Evolutionary conservation across 805 yeast species (phyloP), one percentile per base, ranked within the genome.

Genomic region (Blastobotrys parvus): DNA sequence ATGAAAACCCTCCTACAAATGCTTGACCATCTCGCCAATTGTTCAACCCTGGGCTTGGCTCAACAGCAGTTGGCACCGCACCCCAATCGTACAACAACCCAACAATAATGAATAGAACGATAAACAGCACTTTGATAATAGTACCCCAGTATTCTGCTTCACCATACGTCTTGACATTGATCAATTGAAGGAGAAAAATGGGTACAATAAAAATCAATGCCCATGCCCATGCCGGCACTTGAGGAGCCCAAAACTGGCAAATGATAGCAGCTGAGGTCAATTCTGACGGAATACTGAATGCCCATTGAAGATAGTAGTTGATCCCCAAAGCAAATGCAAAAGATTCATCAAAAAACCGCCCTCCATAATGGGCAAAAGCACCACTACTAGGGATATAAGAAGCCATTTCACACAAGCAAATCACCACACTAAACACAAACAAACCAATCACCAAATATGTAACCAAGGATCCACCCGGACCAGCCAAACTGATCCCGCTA

Each of bases 81-180:
- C 82, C 82, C 42, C 71, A 77, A 50, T 75, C 75, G 39, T 69
- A 75, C 40, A 55, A 47, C 18, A 75, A 58, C 20, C 80, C 82
- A 22, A 74, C 57, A 46, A 78, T 73, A 45, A 76, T 64, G 58
- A 77, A 78, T 22, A 87, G 86, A 19, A 77, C 54, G 54, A 82
- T 72, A 35, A 82, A 72, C 42, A 80, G 46, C 34, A 82, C 75
- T 59, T 82, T 82, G 59, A 82, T 64, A 16, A 72, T 54, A 1
- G 82, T 77, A 49, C 76, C 71, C 80, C 81, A 82, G 57, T 77
- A 82, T 57, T 77, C 85, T 16, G 75, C 65, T 44, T 78, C 71
- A 42, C 80, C 72, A 46, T 77, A 61, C 37, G 74, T 69, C 48
- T 63, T 63, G 30, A 75, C 78, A 45, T 74, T 75, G 46, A 73